phyloP scores from a whole-genome alignment of 2,329 filamentous ascomycete species.

The Knufia fluminis region DNA sequence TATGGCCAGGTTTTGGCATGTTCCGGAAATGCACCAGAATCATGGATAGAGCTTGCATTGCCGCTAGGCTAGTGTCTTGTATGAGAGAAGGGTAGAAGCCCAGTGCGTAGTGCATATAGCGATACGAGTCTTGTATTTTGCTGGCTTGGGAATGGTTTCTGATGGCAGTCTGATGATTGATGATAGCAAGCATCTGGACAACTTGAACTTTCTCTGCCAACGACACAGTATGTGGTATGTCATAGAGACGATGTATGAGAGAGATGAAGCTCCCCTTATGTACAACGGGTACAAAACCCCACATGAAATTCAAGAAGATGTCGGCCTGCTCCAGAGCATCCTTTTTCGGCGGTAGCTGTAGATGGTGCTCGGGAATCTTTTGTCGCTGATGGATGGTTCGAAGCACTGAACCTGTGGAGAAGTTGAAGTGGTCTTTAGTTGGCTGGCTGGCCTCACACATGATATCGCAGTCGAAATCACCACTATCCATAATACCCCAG shows the following conservation, averaged over 20 bases:
- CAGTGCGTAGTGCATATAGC: slow-evolving; percentile 68
- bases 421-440: slow-evolving; percentile 51
- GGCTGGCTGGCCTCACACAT: slow-evolving; percentile 38
- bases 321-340: slow-evolving; percentile 61
- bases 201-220: slow-evolving; percentile 59
- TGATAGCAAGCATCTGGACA: slow-evolving; percentile 70
- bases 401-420: slow-evolving; percentile 62
- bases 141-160: slow-evolving; percentile 54
- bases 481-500: slow-evolving; percentile 63
- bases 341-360: slow-evolving; percentile 53
- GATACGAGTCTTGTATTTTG: slow-evolving; percentile 54
- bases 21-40: slow-evolving; percentile 64
- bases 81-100: slow-evolving; percentile 59
- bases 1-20: slow-evolving; percentile 70
- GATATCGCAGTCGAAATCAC: slow-evolving; percentile 58
- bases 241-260: slow-evolving; percentile 63
- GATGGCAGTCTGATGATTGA: slow-evolving; percentile 67
- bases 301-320: slow-evolving; percentile 66
- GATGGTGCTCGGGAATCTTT: slow-evolving; percentile 37
- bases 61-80: slow-evolving; percentile 51
- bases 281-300: slow-evolving; percentile 65
- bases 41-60: slow-evolving; percentile 64
- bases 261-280: slow-evolving; percentile 65
- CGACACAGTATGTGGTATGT: slow-evolving; percentile 53
- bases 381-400: slow-evolving; percentile 55